Base-by-base conservation (phyloP, 2,329 filamentous ascomycete genomes). In the Hypoxylon sp. region DNA sequence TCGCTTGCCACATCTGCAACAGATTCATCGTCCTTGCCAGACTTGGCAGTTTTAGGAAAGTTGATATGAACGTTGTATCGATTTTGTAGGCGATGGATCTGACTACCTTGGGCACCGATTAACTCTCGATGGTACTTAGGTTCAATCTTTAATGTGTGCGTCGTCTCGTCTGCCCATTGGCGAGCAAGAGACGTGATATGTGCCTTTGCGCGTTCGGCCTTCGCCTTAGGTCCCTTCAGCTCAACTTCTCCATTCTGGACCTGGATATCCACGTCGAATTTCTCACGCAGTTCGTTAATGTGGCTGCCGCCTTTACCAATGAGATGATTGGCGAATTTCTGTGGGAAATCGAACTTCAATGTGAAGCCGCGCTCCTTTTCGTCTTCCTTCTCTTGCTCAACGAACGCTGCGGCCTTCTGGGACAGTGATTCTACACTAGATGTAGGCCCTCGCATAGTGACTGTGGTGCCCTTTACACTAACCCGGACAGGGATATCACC, bases 61-160 rank as follows among this genome's bases (percentile, higher is more conserved):
- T 98, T 95, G 74, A 99, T 96, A 69, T 94, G 90, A 45, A 99
- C 96, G 77, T 92, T 91, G 85, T 99, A 98, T 50, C 94, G 91
- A 61, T 91, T 93, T 81, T 99, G 94, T 23, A 99, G 87, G 72
- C 93, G 91, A 82, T 96, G 96, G 76, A 99, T 95, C 78, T 97
- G 93, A 76, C 86, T 89, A 65, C 96, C 96, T 75, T 93, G 91
- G 19, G 93, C 88, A 52, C 96, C 96, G 74, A 99, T 99, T 60
- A 99, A 86, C 78, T 98, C 94, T 66, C 93, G 89, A 81, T 99
- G 96, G 81, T 92, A 98, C 82, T 97, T 93, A 60, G 95, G 91
- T 63, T 97, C 93, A 73, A 99, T 92, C 85, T 97, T 97, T 60
- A 99, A 85, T 11, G 89, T 84, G 79, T 97, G 91, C 1, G 91